Conservation (phyloP, 2,329 filamentous ascomycete species). For the Colletotrichum eremochloae region DNA sequence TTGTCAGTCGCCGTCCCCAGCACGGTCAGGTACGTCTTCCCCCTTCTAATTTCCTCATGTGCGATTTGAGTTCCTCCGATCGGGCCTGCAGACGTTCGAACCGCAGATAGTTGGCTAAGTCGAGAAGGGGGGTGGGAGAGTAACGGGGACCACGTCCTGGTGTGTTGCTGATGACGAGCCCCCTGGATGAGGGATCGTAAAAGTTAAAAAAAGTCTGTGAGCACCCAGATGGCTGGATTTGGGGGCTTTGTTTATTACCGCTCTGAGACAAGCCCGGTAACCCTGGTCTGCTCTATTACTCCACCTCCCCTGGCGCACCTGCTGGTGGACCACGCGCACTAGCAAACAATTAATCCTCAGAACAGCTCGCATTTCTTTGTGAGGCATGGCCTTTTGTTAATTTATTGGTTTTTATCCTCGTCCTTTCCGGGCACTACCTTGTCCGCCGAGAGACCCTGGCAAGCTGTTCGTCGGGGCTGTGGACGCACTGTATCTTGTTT, state of each 20-base stretch:
- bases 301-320: constrained; percentile 31
- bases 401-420: not conserved
- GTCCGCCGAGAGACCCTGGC: constrained; percentile 20
- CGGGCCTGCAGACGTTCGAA: constrained; percentile 10
- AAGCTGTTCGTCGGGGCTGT: not conserved
- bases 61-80: constrained; percentile 37
- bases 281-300: constrained; percentile 24
- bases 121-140: constrained; percentile 2
- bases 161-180: constrained; percentile 33
- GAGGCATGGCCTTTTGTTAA: not conserved
- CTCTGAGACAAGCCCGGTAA: constrained; percentile 37
- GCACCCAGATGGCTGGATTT: constrained; percentile 42
- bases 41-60: constrained; percentile 11
- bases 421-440: constrained; percentile 16
- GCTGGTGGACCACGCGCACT: constrained; percentile 25
- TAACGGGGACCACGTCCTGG: constrained; percentile 14
- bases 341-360: constrained; percentile 26
- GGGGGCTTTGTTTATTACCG: constrained; percentile 42
- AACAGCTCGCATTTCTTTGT: constrained; percentile 34
- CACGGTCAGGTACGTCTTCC: not conserved
- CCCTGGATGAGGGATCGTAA: constrained; percentile 41
- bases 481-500: constrained; percentile 8
- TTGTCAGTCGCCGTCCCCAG: constrained; percentile 7
- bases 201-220: constrained; percentile 42
- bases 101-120: constrained; percentile 18